Conservation (phyloP, 345 rosid genomes). For the Eutrema japonicum region DNA sequence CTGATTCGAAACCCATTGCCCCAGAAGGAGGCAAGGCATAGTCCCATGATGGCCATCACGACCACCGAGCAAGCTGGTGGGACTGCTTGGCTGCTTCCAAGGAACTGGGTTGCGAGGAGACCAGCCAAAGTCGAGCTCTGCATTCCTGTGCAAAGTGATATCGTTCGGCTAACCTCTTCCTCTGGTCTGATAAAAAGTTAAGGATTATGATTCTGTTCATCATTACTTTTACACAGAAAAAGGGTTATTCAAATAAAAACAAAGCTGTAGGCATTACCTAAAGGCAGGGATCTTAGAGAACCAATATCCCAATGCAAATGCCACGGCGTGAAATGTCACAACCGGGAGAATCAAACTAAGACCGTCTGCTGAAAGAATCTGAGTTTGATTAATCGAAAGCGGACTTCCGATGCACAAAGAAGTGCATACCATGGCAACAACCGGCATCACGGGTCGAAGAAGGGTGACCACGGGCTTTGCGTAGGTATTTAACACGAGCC, state of each 20-base stretch:
- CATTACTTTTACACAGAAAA: neutral
- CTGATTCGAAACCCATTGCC: slow-evolving; percentile 65
- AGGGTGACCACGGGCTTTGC: slow-evolving; percentile 66
- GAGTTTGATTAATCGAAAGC: slow-evolving; percentile 67
- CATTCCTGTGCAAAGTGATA: slow-evolving; percentile 85
- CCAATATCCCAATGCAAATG: slow-evolving; percentile 74
- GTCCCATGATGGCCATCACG: slow-evolving; percentile 87
- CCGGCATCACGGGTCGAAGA: slow-evolving; percentile 73
- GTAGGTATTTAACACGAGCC: slow-evolving; percentile 69
- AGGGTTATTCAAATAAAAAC: neutral
- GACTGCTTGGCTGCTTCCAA: slow-evolving; percentile 3
- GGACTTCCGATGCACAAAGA: slow-evolving; percentile 78
- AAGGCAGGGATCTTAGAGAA: slow-evolving; percentile 59
- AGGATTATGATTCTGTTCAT: neutral
- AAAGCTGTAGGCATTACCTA: slow-evolving; percentile 42
- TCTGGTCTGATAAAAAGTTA: slow-evolving; percentile 54
- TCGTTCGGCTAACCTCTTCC: slow-evolving; percentile 76
- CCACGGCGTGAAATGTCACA: slow-evolving; percentile 64
- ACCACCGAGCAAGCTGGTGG: slow-evolving; percentile 77
- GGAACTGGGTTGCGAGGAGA: slow-evolving; percentile 70
- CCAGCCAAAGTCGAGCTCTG: slow-evolving; percentile 85
- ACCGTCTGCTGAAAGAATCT: slow-evolving; percentile 40
- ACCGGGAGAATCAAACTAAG: slow-evolving; percentile 62
- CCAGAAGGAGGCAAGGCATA: slow-evolving; percentile 82
- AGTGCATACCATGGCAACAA: slow-evolving; percentile 80